Evolutionary conservation across 2,329 filamentous ascomycete species (phyloP), one percentile per base, ranked within the genome.

Genomic region (Knufia petricola): DNA sequence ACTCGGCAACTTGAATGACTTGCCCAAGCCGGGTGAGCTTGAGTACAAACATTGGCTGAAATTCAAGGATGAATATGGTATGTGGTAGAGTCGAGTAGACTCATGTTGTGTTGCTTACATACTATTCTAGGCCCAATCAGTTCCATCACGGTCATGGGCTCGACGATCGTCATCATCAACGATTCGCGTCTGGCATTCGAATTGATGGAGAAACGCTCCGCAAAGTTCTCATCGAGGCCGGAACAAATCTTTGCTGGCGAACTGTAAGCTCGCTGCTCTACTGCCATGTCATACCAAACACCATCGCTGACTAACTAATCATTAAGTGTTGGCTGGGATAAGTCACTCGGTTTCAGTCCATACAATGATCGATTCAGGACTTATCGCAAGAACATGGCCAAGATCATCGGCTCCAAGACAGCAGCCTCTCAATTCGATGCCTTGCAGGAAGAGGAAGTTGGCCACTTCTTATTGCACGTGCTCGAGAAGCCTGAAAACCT

Each of bases 1-100:
- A 0, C 24, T 78, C 3, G 75, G 75, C 3, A 78, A 77, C 54
- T 52, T 77, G 13, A 52, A 55, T 1, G 73, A 77, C 52, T 59
- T 78, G 9, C 74, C 74, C 0, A 58, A 64, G 0, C 49, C 60
- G 7, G 64, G 62, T 0, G 53, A 53, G 32, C 63, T 61, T 7
- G 70, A 72, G 45, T 69, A 61, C 57, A 51, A 64, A 17, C 68
- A 73, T 46, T 73, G 69, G 69, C 48, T 67, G 1, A 61, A 71
- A 38, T 64, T 69, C 51, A 72, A 70, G 54, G 63, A 68, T 10
- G 46, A 60, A 3, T 68, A 69, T 50, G 66, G 67, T 59, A 15
- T n/a, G 34, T 48, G n/a, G 47, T 1, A 6, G 12, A n/a, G 10
- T 9, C 15, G 10, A 42, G 2, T 26, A n/a, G n/a, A n/a, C n/a